Evolutionary conservation across 331 rosid genomes (phyloP).

Genomic region (Rosa hybrid): DNA sequence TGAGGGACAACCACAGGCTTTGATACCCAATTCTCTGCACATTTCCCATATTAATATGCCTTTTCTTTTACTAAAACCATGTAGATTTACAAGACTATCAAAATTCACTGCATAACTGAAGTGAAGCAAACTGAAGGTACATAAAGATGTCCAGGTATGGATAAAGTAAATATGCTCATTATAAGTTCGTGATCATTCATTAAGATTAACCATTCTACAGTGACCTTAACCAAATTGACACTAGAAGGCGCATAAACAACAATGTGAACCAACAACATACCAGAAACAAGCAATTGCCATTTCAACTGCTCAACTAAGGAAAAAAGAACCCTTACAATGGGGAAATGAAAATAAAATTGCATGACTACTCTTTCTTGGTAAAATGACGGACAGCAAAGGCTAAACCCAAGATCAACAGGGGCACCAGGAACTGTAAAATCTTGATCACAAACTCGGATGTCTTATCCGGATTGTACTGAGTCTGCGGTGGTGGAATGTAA

Average conservation of each 20-base stretch:
- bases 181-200: neutral
- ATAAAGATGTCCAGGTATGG: neutral
- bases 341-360: neutral
- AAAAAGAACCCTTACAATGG: neutral
- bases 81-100: neutral
- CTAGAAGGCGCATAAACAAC: neutral
- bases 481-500: constrained; percentile 57
- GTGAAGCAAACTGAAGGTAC: neutral
- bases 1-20: neutral
- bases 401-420: constrained; percentile 80
- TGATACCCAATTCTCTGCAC: neutral
- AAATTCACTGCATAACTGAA: neutral
- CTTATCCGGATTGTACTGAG: constrained; percentile 63
- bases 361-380: constrained; percentile 79
- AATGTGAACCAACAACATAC: neutral
- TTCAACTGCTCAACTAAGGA: neutral
- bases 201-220: neutral
- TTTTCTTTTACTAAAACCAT: neutral
- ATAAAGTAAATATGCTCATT: neutral
- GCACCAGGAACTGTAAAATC: constrained; percentile 84
- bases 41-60: neutral
- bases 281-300: constrained; percentile 1
- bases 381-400: constrained; percentile 82
- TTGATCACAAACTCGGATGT: constrained; percentile 71
- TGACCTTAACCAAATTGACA: neutral